Percentiles rank a stretch among this genome's conserved stretches.
These are phyloP conservation scores for Lasiodiplodia sp. DNA, from an alignment of 2,329 filamentous ascomycete genomes.

Conservation along the genomic window DNA sequence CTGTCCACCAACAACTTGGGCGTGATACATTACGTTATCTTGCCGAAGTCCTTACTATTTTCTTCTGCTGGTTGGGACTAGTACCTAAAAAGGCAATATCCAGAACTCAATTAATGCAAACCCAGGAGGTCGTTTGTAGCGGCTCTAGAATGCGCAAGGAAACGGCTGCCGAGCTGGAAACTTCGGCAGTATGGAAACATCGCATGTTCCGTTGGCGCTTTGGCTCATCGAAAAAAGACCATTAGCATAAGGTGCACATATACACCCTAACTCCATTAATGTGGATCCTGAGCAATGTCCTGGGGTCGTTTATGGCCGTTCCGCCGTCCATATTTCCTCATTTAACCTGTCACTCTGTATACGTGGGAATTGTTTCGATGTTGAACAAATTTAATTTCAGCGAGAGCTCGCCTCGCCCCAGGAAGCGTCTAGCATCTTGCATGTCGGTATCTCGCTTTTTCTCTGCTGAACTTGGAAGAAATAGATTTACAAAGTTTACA, in stretches of 20 bases:
- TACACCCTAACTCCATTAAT: neutral
- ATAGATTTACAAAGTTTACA: slow-evolving; percentile 27
- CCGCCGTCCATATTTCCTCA: neutral
- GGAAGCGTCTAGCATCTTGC: slow-evolving; percentile 13
- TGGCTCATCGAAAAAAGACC: neutral
- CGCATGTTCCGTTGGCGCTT: neutral
- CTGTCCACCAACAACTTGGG: neutral
- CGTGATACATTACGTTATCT: neutral
- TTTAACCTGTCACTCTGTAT: neutral
- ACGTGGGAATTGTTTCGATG: neutral
- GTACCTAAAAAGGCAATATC: slow-evolving; percentile 5
- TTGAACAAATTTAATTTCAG: neutral
- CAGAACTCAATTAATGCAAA: neutral
- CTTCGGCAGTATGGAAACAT: neutral
- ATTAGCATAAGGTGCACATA: neutral
- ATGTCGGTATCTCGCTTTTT: slow-evolving; percentile 17
- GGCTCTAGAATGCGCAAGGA: neutral
- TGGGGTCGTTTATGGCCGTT: neutral
- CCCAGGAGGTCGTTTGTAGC: neutral
- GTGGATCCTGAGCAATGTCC: neutral
- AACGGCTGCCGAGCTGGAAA: neutral
- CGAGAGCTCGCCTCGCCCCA: neutral
- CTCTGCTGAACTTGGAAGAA: slow-evolving; percentile 15
- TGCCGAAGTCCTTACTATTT: neutral
- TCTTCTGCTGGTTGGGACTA: neutral